Conservation (phyloP, 768 basidiomycete species). For the Boletus speciosus region DNA sequence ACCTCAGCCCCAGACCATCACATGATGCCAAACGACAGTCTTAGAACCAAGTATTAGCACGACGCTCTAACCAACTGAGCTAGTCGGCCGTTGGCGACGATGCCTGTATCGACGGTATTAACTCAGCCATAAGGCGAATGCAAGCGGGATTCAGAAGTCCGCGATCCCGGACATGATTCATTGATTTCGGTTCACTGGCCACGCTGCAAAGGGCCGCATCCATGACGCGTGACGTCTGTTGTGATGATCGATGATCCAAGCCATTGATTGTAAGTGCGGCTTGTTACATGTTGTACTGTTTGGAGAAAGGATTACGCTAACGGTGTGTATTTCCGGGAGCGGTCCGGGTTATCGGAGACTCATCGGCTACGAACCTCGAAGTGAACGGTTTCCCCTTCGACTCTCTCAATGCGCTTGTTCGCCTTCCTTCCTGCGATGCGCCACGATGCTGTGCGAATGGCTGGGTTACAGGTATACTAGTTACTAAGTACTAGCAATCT, state of each 20-base stretch:
- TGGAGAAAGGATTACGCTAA: neutral
- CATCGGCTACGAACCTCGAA: neutral
- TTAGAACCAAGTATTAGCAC: conserved; percentile 49
- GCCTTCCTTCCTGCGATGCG: neutral
- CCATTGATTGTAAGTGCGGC: neutral
- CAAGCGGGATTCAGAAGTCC: neutral
- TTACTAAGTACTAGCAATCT: neutral
- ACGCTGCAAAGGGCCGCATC: neutral
- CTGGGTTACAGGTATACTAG: neutral
- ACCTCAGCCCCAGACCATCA: neutral
- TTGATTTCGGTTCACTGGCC: neutral
- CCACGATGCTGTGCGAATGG: neutral
- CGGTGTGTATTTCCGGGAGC: neutral
- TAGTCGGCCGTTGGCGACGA: conserved; percentile 58
- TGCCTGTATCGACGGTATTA: fast-evolving
- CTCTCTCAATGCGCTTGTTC: neutral
- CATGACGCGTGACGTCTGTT: neutral
- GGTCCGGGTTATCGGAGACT: no score
- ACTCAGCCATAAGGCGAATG: neutral
- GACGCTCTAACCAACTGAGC: conserved; percentile 94
- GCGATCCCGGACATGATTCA: no score
- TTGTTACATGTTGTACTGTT: neutral
- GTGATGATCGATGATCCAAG: neutral
- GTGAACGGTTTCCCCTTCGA: neutral
- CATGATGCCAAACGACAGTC: neutral